Evolutionary conservation across 208 protist species (phyloP).

Genomic region (Acanthamoeba castellanii): DNA sequence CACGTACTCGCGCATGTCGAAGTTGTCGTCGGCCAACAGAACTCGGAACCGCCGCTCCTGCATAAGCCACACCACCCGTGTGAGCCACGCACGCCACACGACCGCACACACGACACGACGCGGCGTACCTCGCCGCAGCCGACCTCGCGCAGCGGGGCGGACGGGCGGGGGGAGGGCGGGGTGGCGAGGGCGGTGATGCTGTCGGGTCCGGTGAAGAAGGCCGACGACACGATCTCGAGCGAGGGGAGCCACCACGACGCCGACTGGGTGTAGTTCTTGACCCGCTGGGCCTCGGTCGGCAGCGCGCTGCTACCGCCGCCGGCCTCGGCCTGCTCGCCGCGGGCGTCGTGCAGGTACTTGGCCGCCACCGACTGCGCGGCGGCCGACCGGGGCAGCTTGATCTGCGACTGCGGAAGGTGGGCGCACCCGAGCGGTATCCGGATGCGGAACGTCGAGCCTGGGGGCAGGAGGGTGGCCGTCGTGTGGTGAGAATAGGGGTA

Average conservation of each 20-base stretch:
- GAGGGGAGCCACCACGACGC: constrained; percentile 57
- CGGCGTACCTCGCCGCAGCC: not conserved
- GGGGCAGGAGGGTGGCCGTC: not conserved
- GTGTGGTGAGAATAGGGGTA: not conserved
- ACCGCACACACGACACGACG: not conserved
- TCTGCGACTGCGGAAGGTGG: constrained; percentile 8
- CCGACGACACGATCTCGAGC: not conserved
- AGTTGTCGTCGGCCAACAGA: constrained; percentile 71
- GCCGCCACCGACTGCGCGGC: too few species aligned
- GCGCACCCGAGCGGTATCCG: not conserved
- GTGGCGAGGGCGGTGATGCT: not conserved
- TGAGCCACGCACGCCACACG: too few species aligned
- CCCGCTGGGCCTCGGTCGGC: not conserved
- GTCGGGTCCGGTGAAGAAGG: not conserved
- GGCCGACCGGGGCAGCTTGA: not conserved
- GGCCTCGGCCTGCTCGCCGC: not conserved
- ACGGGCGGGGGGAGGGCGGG: not conserved
- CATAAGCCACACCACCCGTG: not conserved
- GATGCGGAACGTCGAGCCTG: constrained; percentile 17
- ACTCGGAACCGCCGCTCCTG: not conserved
- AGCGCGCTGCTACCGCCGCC: not conserved
- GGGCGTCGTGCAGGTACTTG: not conserved
- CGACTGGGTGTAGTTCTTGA: not conserved
- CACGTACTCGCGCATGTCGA: constrained; percentile 74
- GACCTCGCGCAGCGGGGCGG: not conserved